A percentile compares a stretch with the other conserved stretches of the same genome.
Evolutionary conservation across 371 early-diverging fungal species (phyloP).

Genomic region (Rhizomucor miehei): DNA sequence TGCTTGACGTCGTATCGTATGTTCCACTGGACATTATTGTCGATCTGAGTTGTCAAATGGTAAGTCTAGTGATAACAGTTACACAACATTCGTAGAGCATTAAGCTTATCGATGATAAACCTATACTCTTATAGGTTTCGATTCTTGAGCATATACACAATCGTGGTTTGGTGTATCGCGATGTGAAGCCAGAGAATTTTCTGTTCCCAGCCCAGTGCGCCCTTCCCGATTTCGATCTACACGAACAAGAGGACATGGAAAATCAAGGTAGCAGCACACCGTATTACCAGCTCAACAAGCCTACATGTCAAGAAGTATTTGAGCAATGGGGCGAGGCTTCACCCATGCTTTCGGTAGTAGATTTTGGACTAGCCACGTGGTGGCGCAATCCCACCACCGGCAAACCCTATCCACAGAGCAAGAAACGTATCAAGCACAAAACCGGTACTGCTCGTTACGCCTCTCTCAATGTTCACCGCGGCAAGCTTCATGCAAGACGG

Average conservation of each 20-base stretch:
- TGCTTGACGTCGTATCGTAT: slow-evolving; percentile 52
- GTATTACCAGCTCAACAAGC: slow-evolving; percentile 5
- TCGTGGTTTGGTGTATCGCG: slow-evolving; percentile 76
- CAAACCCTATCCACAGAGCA: slow-evolving; percentile 45
- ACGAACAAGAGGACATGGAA: background rate
- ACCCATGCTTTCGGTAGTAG: slow-evolving; percentile 42
- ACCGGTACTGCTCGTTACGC: slow-evolving; percentile 69
- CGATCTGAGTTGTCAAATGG: slow-evolving; percentile 59
- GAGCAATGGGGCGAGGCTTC: slow-evolving; percentile 18
- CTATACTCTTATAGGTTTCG: slow-evolving; percentile 62
- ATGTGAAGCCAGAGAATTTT: slow-evolving; percentile 98
- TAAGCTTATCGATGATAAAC: background rate
- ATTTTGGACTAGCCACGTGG: slow-evolving; percentile 55
- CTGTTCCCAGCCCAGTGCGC: slow-evolving; percentile 49
- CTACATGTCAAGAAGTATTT: slow-evolving; percentile 14
- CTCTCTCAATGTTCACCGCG: slow-evolving; percentile 58
- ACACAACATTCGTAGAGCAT: no score
- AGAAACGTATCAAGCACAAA: slow-evolving; percentile 43
- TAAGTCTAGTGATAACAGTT: no score
- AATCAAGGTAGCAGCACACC: background rate
- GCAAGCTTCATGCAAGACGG: slow-evolving; percentile 53
- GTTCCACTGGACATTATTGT: slow-evolving; percentile 50
- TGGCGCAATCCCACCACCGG: slow-evolving; percentile 50
- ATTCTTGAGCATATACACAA: slow-evolving; percentile 98
- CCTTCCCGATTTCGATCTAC: slow-evolving; percentile 24